Conservation (phyloP, 192 early-diverging fungal species). For the Umbelopsis sp. region DNA sequence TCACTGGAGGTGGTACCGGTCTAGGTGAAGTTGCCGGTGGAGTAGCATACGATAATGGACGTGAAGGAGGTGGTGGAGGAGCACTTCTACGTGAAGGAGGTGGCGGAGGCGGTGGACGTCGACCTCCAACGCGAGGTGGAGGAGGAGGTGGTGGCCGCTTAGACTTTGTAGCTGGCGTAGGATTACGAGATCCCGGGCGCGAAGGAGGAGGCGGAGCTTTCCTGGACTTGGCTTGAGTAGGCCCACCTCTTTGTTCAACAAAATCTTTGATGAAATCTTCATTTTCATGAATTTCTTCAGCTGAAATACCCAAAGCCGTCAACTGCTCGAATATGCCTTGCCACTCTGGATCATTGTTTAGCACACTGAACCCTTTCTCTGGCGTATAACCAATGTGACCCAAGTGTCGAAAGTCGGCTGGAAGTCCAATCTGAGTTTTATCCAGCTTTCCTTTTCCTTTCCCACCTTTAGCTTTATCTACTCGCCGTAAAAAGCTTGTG, state of each 20-base stretch:
- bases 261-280: constrained; percentile 70
- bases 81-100: constrained; percentile 34
- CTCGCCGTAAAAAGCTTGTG: constrained; percentile 7
- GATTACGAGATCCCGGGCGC: constrained; percentile 11
- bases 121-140: constrained; percentile 32
- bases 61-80: constrained; percentile 28
- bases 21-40: neutral
- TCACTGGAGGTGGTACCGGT: neutral
- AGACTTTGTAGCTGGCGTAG: constrained; percentile 25
- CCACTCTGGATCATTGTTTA: constrained; percentile 74
- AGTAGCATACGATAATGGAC: constrained; percentile 3
- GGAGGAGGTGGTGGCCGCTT: constrained; percentile 42
- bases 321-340: constrained; percentile 70
- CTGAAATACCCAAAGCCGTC: constrained; percentile 61
- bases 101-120: constrained; percentile 32
- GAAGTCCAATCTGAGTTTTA: constrained; percentile 61
- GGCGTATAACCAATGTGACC: constrained; percentile 65
- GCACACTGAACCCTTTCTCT: constrained; percentile 61
- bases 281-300: constrained; percentile 65
- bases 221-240: constrained; percentile 39
- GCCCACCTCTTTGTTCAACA: constrained; percentile 65
- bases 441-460: constrained; percentile 59
- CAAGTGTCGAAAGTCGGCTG: constrained; percentile 59
- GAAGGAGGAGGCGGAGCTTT: constrained; percentile 37
- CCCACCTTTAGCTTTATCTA: constrained; percentile 31